These are phyloP conservation scores for Tolypocladium amazonense DNA, from an alignment of 2,329 filamentous ascomycete genomes.

Conservation along the genomic window DNA sequence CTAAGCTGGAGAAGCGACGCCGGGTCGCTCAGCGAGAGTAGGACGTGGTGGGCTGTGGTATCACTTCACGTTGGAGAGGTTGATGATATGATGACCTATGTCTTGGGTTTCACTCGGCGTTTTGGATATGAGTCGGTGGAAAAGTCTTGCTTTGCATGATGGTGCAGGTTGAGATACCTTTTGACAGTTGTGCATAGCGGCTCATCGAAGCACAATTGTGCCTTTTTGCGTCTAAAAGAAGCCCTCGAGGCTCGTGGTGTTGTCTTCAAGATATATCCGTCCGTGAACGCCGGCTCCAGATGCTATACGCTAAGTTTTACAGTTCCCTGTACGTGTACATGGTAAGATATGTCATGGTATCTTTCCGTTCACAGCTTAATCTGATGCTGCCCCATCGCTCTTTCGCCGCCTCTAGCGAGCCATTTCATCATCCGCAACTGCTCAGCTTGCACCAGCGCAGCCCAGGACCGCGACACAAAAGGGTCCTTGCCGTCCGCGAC, in stretches of 20 bases:
- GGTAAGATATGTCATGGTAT: not conserved
- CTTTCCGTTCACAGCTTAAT: not conserved
- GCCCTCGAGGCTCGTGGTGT: not conserved
- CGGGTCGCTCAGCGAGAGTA: not conserved
- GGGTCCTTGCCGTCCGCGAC: conserved; percentile 5
- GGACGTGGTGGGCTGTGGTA: not conserved
- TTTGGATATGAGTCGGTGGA: not conserved
- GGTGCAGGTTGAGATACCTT: not conserved
- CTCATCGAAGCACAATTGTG: not conserved
- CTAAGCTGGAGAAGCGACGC: conserved; percentile 12
- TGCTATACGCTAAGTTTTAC: not conserved
- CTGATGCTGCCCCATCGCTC: not conserved
- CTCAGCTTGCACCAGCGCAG: conserved; percentile 3
- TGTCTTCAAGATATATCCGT: not conserved
- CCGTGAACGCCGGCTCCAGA: not conserved
- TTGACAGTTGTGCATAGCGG: not conserved
- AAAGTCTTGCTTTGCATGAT: not conserved
- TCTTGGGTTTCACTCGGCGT: not conserved
- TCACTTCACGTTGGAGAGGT: not conserved
- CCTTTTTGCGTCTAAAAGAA: not conserved
- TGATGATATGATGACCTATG: not conserved
- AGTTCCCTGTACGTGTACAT: not conserved
- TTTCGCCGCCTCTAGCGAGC: not conserved
- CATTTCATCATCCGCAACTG: conserved; percentile 3
- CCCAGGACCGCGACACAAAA: conserved; percentile 7